Evolutionary conservation across 1,139 yeast species (phyloP), one percentile per base, ranked within the genome.

Genomic region (Wickerhamomyces sp.): DNA sequence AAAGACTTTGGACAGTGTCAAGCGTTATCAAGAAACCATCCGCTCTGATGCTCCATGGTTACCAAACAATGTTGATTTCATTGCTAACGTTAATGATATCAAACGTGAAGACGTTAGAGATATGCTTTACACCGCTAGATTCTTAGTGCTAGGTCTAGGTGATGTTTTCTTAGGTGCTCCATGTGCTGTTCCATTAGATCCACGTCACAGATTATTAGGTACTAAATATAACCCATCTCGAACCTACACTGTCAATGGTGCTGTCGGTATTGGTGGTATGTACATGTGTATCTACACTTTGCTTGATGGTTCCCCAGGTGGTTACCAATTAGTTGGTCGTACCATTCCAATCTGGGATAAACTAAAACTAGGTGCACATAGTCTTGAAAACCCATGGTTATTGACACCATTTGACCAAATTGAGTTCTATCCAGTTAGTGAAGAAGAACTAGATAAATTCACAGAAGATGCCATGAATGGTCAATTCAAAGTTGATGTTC

Each of bases 331-430:
- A 55, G 92, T 89, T 47, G 98, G 97, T 42, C 78, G 97, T 60
- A 92, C 98, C 5, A 81, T 92, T 50, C 97, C 97, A 43, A 90
- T 90, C 52, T 92, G 98, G 98, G 97, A 92, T 63, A 90, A 88
- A 67, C 74, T 90, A 55, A 74, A 87, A 26, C 70, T 92, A 45
- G 92, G 92, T 38, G 65, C 69, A 17, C 88, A 82, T 51, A 70
- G 82, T 7, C 56, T 57, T 32, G 78, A 76, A 40, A 68, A 81
- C 41, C 97, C 97, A 42, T 92, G 97, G 97, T 69, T 92, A 54
- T 72, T 90, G 55, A 68, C 81, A 9, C 95, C 95, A 53, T 92
- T 92, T 59, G 98, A 92, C 60, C 96, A 89, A 67, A 81, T 92
- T 51, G 96, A 89, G 59, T 92, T 85, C 65, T 92, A 85, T 59